Base-by-base conservation (phyloP, 176 grass and related monocot genomes). In the Triticum turgidum region DNA sequence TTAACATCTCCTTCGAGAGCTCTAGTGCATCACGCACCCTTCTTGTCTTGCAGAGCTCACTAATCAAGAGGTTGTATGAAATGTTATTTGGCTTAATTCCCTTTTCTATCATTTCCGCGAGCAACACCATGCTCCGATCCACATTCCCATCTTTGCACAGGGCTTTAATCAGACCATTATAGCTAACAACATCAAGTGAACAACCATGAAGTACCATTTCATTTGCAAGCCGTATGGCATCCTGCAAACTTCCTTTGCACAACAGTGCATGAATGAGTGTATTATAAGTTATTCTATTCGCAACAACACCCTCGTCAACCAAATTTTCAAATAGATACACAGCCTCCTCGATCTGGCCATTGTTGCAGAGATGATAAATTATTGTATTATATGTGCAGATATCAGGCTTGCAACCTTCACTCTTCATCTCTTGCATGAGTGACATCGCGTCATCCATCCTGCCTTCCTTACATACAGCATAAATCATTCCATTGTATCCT, bases 401-500 rank as follows among this genome's bases (percentile, higher is more conserved):
- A 87, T 96, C 96, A 80, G 93, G 93, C 79, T 89, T 96, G 86
- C 84, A 98, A 21, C 90, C 88, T 63, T 78, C 64, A 81, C 22
- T 88, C 80, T 84, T 94, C 96, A 98, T 98, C 84, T 94, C 94
- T 81, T 94, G 78, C 68, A 91, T 69, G 71, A 96, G 84, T 44
- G 70, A 29, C 72, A 84, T 88, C 5, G 91, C 93, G n/a, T 92
- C 67, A n/a, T 88, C 83, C 66, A 96, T 42, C 87, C 74, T 87
- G 27, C 80, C 79, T 76, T 95, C 91, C 81, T 94, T 94, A 84
- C 96, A 91, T 63, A 94, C 52, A 3, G 88, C 91, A 88, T 93
- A 89, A 82, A 98, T 92, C 54, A 98, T 86, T 30, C 96, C 92
- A 83, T 98, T 98, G 84, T 94, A 98, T 68, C 93, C 93, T 49